Percentiles rank a stretch among this genome's conserved stretches.
These are phyloP conservation scores for Tricholomella constricta DNA, from an alignment of 768 basidiomycete genomes.

Conservation along the genomic window DNA sequence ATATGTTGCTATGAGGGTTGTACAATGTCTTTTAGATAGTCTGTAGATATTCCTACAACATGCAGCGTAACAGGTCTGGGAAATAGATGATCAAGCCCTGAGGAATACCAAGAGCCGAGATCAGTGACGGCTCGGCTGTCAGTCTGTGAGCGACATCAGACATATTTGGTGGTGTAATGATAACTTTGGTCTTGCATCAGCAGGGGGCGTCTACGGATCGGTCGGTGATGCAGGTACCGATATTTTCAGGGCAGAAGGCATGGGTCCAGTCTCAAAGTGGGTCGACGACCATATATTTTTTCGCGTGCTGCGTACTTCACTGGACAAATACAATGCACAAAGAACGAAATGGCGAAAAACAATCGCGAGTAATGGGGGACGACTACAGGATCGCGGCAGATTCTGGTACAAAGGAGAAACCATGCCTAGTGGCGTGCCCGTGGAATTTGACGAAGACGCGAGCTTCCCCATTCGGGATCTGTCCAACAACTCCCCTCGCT, in stretches of 20 bases:
- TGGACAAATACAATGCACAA: background rate
- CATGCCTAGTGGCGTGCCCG: slow-evolving; percentile 12
- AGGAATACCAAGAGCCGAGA: too few relatives aligned
- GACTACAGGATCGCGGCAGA: slow-evolving; percentile 1
- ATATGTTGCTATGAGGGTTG: too few relatives aligned
- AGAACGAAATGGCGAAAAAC: background rate
- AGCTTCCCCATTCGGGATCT: slow-evolving; percentile 20
- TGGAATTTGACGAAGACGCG: slow-evolving; percentile 34
- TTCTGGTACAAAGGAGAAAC: slow-evolving; percentile 24
- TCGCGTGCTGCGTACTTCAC: slow-evolving; percentile 2
- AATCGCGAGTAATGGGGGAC: slow-evolving; percentile 7
- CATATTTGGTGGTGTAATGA: too few relatives aligned
- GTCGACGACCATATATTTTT: slow-evolving; percentile 33
- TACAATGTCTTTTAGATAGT: too few relatives aligned
- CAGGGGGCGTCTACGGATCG: slow-evolving; percentile 23
- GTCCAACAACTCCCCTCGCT: slow-evolving; percentile 17
- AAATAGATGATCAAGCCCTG: too few relatives aligned
- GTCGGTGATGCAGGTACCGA: slow-evolving; percentile 23
- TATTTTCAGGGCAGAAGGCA: slow-evolving; percentile 20
- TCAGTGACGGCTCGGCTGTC: too few relatives aligned
- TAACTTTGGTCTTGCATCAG: slow-evolving; percentile 22
- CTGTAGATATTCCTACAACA: too few relatives aligned
- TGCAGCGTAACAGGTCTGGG: too few relatives aligned
- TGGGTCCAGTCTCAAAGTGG: slow-evolving; percentile 27
- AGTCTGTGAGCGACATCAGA: too few relatives aligned